These are phyloP conservation scores for Fusarium sp. DNA, from an alignment of 2,329 filamentous ascomycete genomes.

Conservation along the genomic window DNA sequence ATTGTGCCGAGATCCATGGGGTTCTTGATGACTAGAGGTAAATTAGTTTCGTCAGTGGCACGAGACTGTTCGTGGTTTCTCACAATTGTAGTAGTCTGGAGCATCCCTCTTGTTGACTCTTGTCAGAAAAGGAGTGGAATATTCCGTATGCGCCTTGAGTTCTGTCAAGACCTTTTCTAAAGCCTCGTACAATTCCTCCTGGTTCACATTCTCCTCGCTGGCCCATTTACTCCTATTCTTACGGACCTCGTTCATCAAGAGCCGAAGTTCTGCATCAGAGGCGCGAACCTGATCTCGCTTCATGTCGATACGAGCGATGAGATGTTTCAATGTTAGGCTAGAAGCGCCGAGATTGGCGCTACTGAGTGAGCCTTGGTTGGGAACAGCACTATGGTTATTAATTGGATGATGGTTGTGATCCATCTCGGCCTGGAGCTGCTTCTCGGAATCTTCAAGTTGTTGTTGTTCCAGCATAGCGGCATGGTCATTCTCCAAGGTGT, in stretches of 20 bases:
- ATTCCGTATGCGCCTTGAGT: conserved; percentile 95
- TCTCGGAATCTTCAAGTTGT: conserved; percentile 93
- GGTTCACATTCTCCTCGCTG: conserved; percentile 95
- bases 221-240: conserved; percentile 99
- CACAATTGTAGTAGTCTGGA: conserved; percentile 92
- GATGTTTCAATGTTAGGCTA: conserved; percentile 93
- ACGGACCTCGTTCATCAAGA: conserved; percentile 94
- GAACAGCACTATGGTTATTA: conserved; percentile 60
- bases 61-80: conserved; percentile 49
- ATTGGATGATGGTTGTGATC: conserved; percentile 69
- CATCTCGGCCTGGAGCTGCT: conserved; percentile 95
- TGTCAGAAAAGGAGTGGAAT: conserved; percentile 94
- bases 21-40: conserved; percentile 80
- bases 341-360: conserved; percentile 95
- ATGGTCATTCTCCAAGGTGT: conserved; percentile 93
- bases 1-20: conserved; percentile 98
- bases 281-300: conserved; percentile 90
- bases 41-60: conserved; percentile 33
- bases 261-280: conserved; percentile 90
- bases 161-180: conserved; percentile 97
- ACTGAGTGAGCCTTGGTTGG: conserved; percentile 87
- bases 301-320: conserved; percentile 94
- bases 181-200: conserved; percentile 97
- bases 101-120: conserved; percentile 97
- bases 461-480: conserved; percentile 98